Base-by-base conservation (phyloP, 331 rosid genomes). In the Quercus lobata region DNA sequence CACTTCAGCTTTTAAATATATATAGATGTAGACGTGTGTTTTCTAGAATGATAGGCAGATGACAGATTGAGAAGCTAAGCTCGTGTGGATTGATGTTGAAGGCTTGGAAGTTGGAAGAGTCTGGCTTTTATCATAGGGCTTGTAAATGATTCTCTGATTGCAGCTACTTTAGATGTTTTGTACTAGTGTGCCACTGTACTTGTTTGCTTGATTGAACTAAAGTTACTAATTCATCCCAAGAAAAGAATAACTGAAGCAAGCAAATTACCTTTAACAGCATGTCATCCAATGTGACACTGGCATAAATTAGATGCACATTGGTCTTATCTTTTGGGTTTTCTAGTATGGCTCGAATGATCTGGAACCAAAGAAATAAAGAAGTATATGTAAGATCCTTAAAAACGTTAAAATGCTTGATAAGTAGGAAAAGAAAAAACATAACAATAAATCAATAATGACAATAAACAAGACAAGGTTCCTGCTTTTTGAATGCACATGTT, bases 271-370 rank as follows among this genome's bases (percentile, higher is more conserved):
- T 91, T 15, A 93, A 55, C 3, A 93, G 91, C 72, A 93, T 89
- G 84, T 93, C 97, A 4, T 86, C 94, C 69, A 75, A 85, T 15
- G 91, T 87, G 44, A 87, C 90, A 70, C 89, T 91, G 84, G 90
- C 97, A n/a, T 89, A 91, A 54, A 93, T 57, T 34, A 93, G 94
- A 78, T 82, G 78, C 76, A 89, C 29, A 65, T 84, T 83, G 2
- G 97, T 91, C 32, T 69, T 87, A 79, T 93, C 97, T 37, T 83
- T 86, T 1, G 88, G 89, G 57, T 93, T 93, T 83, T 93, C 94
- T 76, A 91, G 49, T 69, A 93, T 89, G 76, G 91, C 97, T 83
- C 88, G 74, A 37, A 11, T 86, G 2, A 88, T 17, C 91, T 88
- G 78, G 72, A 79, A 57, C 32, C 55, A 69, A 63, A 37, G 8